phyloP scores from a whole-genome alignment of 2,329 filamentous ascomycete species.

The Cercospora sp. region DNA sequence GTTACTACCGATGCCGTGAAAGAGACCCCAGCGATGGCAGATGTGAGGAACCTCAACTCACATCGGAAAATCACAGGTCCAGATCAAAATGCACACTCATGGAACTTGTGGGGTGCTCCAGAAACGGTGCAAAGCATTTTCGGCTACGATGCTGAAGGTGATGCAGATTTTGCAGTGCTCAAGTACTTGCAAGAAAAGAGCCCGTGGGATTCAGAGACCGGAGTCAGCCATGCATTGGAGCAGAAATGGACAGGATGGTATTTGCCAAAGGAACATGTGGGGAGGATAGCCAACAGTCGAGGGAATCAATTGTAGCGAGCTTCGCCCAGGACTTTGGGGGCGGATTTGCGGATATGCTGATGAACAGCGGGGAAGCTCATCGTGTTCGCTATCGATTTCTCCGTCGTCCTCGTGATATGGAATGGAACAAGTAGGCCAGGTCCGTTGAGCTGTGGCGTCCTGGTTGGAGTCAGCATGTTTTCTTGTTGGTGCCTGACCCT shows the following conservation, averaged over 20 bases:
- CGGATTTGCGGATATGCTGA: not conserved
- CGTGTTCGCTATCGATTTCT: slow-evolving; percentile 3
- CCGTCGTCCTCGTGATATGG: not conserved
- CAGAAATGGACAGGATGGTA: slow-evolving; percentile 41
- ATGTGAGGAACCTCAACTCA: slow-evolving; percentile 41
- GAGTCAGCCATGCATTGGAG: slow-evolving; percentile 34
- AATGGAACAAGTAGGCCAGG: not conserved
- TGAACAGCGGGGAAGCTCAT: not conserved
- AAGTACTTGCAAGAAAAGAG: slow-evolving; percentile 30
- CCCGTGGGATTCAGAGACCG: slow-evolving; percentile 34
- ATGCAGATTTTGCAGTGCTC: slow-evolving; percentile 37
- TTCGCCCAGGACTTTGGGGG: not conserved
- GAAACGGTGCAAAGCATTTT: slow-evolving; percentile 41
- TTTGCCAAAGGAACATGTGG: slow-evolving; percentile 28
- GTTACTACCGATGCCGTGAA: slow-evolving; percentile 12
- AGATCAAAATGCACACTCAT: slow-evolving; percentile 36
- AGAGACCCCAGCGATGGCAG: slow-evolving; percentile 29
- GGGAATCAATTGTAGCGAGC: slow-evolving; percentile 20
- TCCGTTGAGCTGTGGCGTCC: not conserved
- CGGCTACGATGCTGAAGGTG: slow-evolving; percentile 43
- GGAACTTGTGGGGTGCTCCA: slow-evolving; percentile 39
- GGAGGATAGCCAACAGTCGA: slow-evolving; percentile 22
- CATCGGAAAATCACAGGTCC: slow-evolving; percentile 24
- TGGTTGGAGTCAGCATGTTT: not conserved
- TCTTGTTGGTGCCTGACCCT: not conserved